Base-by-base conservation (phyloP, 345 rosid genomes). In the Ceriops decandra region DNA sequence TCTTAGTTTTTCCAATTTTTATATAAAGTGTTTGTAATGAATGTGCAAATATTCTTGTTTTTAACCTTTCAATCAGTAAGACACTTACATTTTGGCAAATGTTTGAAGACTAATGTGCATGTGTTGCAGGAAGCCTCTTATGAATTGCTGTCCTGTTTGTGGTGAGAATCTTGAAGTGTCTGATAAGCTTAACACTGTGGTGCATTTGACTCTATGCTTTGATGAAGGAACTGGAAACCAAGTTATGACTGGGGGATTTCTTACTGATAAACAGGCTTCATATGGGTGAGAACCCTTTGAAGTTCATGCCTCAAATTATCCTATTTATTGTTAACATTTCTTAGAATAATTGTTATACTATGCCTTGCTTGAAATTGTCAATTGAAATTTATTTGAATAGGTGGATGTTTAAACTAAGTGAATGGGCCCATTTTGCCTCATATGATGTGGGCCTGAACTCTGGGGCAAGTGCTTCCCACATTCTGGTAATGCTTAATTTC, bases 221-320 rank as follows among this genome's bases (percentile, higher is more conserved):
- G 96, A 93, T 68, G 96, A 90, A 83, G 98, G 98, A 80, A 90
- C 96, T 26, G 98, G 98, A 81, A 88, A 87, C 74, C 92, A 90
- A 82, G 70, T 84, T 58, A 93, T 93, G 98, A 90, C 87, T 0
- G 98, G 98, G 75, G 98, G 98, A 38, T 93, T 93, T 76, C 83
- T 93, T 78, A 93, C 97, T 74, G 98, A 90, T 74, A 93, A 88
- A 74, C 87, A 93, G 71, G 96, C 97, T 56, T 89, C 98, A 49
- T 83, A 88, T 77, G 98, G 96, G 98, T 90, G 79, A 78, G 85
- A 65, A 66, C 30, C 60, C 8, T 70, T 22, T 65, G 59, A n/a
- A 16, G 30, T 47, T 56, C 2, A 47, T 11, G 68, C 19, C 61
- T 42, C 33, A 35, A 15, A 35, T 33, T 28, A 54, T 52, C 51